Evolutionary conservation across 176 grass and related monocot genomes (phyloP), one percentile per base, ranked within the genome.

Genomic region (Lolium multiflorum): DNA sequence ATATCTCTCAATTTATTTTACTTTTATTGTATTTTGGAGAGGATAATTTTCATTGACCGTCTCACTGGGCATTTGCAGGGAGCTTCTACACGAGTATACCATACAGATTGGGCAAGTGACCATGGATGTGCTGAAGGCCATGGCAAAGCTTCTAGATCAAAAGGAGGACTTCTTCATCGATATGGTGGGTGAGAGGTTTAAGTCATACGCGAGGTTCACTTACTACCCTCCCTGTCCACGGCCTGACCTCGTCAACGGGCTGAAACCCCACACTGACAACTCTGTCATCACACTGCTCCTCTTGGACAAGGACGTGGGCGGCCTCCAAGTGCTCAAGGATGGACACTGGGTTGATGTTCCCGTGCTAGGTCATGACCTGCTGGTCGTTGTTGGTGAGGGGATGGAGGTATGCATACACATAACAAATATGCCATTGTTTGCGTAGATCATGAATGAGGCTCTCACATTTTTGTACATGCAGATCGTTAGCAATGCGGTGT

Each of bases 251-350:
- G 89, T 94, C 9, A 68, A 78, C 81, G 89, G 92, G 49, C 85
- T 94, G 7, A 94, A 94, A n/a, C 92, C 92, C 16, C 92, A 94
- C 77, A 84, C 92, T 6, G 92, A 94, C 58, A 90, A 81, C 89
- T 84, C 89, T 62, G 86, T 81, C n/a, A 57, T 94, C 72, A 89
- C 89, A n/a, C 68, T 89, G 2, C 80, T 94, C 44, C 77, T 94
- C 61, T 76, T 85, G 3, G 92, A 94, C 81, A 86, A 64, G 52
- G 55, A 87, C 48, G 89, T 91, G 21, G 84, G 61, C 41, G 92
- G 89, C 9, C 89, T 94, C 41, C 87, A 94, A 81, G 83, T 94
- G 5, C 69, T 72, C 2, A 77, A 37, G 66, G 85, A 78, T 52
- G 83, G 38, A 12, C 22, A 54, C 62, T 93, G 92, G 92, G 46